Evolutionary conservation across 345 rosid genomes (phyloP).

Genomic region (Aurinia saxatilis): DNA sequence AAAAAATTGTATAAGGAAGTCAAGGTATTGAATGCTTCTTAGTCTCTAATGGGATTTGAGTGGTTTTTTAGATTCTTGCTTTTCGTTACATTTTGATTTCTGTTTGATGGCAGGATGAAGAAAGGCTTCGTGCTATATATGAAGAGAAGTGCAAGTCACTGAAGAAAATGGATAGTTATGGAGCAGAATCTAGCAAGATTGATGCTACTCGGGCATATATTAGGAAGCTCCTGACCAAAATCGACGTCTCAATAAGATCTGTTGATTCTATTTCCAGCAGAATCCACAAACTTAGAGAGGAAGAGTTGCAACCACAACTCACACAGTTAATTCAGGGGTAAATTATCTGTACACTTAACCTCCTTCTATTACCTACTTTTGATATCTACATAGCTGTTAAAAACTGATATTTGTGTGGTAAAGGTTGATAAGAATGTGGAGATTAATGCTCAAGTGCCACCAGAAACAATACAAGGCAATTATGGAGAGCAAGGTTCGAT

Average conservation of each 20-base stretch:
- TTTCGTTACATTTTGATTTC: slow-evolving; percentile 7
- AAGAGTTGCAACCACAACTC: slow-evolving; percentile 78
- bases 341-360: not conserved
- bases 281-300: slow-evolving; percentile 79
- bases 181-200: slow-evolving; percentile 73
- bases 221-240: slow-evolving; percentile 58
- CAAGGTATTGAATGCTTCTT: slow-evolving; percentile 40
- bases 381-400: not conserved
- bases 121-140: slow-evolving; percentile 59
- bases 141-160: slow-evolving; percentile 65
- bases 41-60: not conserved
- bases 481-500: slow-evolving; percentile 69
- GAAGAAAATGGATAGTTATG: slow-evolving; percentile 47
- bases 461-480: slow-evolving; percentile 80
- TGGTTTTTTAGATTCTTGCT: not conserved
- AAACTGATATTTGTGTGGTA: slow-evolving; percentile 2
- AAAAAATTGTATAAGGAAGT: slow-evolving; percentile 82
- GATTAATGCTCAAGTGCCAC: slow-evolving; percentile 79
- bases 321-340: slow-evolving; percentile 67
- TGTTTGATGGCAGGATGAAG: slow-evolving; percentile 60
- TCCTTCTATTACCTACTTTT: not conserved
- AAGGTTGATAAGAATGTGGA: slow-evolving; percentile 89
- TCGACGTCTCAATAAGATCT: slow-evolving; percentile 54
- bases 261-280: slow-evolving; percentile 63
- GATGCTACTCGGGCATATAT: slow-evolving; percentile 64